Base-by-base conservation (phyloP, 495 filamentous ascomycete genomes). In the Saxophila tyrrhenica region DNA sequence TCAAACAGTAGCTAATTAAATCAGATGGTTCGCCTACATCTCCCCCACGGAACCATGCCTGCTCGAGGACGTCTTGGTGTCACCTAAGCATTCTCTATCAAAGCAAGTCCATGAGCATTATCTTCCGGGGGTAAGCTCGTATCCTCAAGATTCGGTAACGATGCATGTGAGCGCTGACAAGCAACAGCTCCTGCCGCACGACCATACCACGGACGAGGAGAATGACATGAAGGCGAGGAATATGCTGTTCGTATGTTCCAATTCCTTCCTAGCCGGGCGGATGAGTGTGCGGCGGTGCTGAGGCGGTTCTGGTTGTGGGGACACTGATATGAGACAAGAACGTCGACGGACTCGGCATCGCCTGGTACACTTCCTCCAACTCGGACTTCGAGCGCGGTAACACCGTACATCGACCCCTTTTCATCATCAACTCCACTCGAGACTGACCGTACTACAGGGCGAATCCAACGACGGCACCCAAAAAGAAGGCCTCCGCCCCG, bases 41-140 rank as follows among this genome's bases (percentile, higher is more conserved):
- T 65, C 64, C 7, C 61, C 60, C 15, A 57, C 51, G 7, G 68
- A 70, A 54, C 64, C 65, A 7, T 68, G 64, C 42, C 61, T 70
- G 42, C 64, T 70, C 39, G 61, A 65, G 44, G 68, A 70, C 45
- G 65, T 68, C 39, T 61, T 70, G 15, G 63, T 70, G 39, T 62
- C 50, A 15, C 68, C 68, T 13, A 63, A 66, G 32, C 71, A 75
- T 56, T 65, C 70, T 16, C 65, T 75, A 16, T 55, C 60, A 51
- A 70, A 70, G 50, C 74, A 77, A 64, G 69, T 73, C 56, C 67
- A 73, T 50, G 70, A 73, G 16, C 73, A 77, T 55, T 75, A 75
- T 50, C 68, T 77, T 21, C 74, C 73, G 8, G 25, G 21, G 17
- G 45, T 48, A 17, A 24, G 45, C 9, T 0, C n/a, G n/a, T n/a